A percentile compares a stretch with the other conserved stretches of the same genome.
These are phyloP conservation scores for Filosporella fistucella DNA, from an alignment of 495 filamentous ascomycete genomes.

Conservation along the genomic window DNA sequence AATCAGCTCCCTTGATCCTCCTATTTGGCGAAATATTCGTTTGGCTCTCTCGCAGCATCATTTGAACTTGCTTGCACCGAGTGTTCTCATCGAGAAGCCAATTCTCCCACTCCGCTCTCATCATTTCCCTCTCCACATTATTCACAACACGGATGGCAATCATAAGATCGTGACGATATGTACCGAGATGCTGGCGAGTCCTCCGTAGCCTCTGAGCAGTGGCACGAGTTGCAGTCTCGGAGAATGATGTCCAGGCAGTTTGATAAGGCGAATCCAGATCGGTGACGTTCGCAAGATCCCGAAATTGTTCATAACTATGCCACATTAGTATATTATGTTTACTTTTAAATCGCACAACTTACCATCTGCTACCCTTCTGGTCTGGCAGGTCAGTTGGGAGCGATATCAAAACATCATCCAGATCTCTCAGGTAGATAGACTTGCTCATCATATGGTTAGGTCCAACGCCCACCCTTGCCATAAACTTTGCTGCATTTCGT, in stretches of 20 bases:
- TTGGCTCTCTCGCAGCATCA: constrained; percentile 27
- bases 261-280: constrained; percentile 47
- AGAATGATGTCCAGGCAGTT: constrained; percentile 35
- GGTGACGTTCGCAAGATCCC: constrained; percentile 44
- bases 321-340: not conserved
- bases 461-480: constrained; percentile 72
- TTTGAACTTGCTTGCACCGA: constrained; percentile 15
- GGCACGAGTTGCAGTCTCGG: constrained; percentile 45
- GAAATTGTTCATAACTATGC: constrained; percentile 46
- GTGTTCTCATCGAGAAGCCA: constrained; percentile 54
- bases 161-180: constrained; percentile 86
- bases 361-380: constrained; percentile 29
- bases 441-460: constrained; percentile 78
- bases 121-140: constrained; percentile 76
- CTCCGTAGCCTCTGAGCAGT: constrained; percentile 64
- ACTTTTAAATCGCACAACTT: constrained; percentile 5
- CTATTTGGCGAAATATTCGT: constrained; percentile 9
- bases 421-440: constrained; percentile 75
- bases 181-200: constrained; percentile 74
- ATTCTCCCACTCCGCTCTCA: constrained; percentile 84
- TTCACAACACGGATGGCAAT: constrained; percentile 91
- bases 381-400: constrained; percentile 28
- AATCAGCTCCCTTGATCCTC: constrained; percentile 7
- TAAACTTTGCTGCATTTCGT: constrained; percentile 70
- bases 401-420: constrained; percentile 58